phyloP scores from a whole-genome alignment of 2,329 filamentous ascomycete species.

The Aureobasidium sp. region DNA sequence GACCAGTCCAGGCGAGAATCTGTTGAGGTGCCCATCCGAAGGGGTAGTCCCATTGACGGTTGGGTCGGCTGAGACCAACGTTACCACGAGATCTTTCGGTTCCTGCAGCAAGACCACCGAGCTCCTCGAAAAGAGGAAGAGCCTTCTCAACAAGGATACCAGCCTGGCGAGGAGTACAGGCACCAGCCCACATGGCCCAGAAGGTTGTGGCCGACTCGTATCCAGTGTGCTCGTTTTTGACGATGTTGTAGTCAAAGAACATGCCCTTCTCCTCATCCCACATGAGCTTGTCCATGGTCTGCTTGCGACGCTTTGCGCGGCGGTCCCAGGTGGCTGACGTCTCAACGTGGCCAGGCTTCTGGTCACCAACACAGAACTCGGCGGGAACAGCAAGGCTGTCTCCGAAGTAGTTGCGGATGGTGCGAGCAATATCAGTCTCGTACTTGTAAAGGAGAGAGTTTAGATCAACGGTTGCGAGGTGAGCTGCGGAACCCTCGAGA shows the following conservation, averaged over 20 bases:
- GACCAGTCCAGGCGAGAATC: constrained; percentile 96
- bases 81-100: constrained; percentile 89
- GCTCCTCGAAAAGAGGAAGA: constrained; percentile 87
- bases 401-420: constrained; percentile 84
- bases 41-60: constrained; percentile 98
- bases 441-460: constrained; percentile 98
- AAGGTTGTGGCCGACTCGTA: constrained; percentile 97
- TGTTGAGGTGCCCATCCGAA: constrained; percentile 99
- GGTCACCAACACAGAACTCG: constrained; percentile 78
- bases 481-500: constrained; percentile 86
- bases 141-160: constrained; percentile 81
- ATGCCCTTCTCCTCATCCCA: constrained; percentile 95
- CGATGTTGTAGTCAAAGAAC: constrained; percentile 98
- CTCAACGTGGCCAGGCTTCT: constrained; percentile 74
- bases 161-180: constrained; percentile 89
- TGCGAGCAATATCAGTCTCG: constrained; percentile 90
- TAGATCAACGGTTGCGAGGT: constrained; percentile 93
- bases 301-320: constrained; percentile 84
- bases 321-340: constrained; percentile 93
- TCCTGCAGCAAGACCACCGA: constrained; percentile 88
- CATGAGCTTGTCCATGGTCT: constrained; percentile 90
- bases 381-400: constrained; percentile 85
- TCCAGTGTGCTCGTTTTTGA: constrained; percentile 78
- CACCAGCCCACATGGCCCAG: constrained; percentile 97
- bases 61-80: constrained; percentile 84